Evolutionary conservation across 1,139 yeast genomes (phyloP), one percentile per base, ranked within the genome.

Genomic region (Candida sanyaensis): DNA sequence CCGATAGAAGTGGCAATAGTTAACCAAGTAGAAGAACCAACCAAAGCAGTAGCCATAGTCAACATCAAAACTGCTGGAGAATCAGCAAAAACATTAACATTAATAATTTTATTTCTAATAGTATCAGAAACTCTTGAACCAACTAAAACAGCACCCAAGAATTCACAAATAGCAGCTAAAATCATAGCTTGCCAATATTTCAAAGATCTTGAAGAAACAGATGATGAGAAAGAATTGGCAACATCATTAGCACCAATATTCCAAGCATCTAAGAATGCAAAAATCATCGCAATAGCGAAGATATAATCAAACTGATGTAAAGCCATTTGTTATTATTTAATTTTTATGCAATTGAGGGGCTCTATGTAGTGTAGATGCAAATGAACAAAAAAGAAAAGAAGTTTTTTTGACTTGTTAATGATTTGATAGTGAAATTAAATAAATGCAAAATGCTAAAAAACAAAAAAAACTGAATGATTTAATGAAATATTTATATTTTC

Each of bases 191-290:
- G 93, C 81, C 87, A 81, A 63, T 84, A 84, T 48, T 80, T 80
- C 52, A 86, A 69, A 24, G 90, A 79, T 56, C 88, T 71, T 10
- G 92, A 84, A 5, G 91, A 83, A 23, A 85, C 83, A 2, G 88
- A 81, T 2, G 91, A 83, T 1, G 92, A 87, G 62, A 84, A 86
- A 4, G 93, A 86, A 69, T 87, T 86, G 34, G 93, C 88, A 50
- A 86, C 91, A 73, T 86, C 93, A 61, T 87, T 86, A 39, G 93
- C 95, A 47, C 95, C 95, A 58, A 85, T 86, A 63, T 84, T 84
- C 78, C 84, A 86, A n/a, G 92, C 92, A 66, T 85, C 91, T 58
- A 85, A 72, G 72, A 84, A 84, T 55, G 90, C 91, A 67, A 86
- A 85, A 51, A 85, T 68, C 78, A 84, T 78, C 44, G 83, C 81